Percentiles rank a stretch among this genome's conserved stretches.
These are phyloP conservation scores for Rhynchospora breviuscula DNA, from an alignment of 176 grass and related monocot genomes.

Conservation along the genomic window DNA sequence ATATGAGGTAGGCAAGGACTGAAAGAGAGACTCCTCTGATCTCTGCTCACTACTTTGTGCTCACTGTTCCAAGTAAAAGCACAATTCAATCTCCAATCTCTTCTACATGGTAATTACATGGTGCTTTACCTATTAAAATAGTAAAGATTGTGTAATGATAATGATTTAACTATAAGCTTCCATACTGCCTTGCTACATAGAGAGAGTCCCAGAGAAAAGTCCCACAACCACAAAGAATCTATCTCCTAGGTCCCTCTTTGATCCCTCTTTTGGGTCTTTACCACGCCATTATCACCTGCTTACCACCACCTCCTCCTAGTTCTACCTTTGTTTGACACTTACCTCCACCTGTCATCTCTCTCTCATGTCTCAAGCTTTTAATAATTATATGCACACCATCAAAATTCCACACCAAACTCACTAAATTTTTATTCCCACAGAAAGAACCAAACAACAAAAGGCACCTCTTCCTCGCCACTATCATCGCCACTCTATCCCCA, in stretches of 20 bases:
- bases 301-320: not conserved
- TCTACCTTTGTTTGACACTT: not conserved
- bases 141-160: too few relatives aligned
- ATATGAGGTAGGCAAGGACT: not conserved
- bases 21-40: not conserved
- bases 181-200: not conserved
- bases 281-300: slow-evolving; percentile 22
- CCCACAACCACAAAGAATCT: not conserved
- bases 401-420: slow-evolving; percentile 21
- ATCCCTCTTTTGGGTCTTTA: not conserved
- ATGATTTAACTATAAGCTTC: not conserved
- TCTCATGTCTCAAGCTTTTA: slow-evolving; percentile 8
- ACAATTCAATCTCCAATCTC: not conserved
- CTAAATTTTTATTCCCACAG: slow-evolving; percentile 10
- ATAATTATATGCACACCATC: slow-evolving; percentile 12
- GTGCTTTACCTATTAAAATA: not conserved
- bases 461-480: slow-evolving; percentile 11
- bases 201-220: not conserved
- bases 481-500: not conserved
- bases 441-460: slow-evolving; percentile 28
- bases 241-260: not conserved
- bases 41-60: not conserved
- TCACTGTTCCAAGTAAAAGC: not conserved
- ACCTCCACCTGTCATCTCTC: not conserved
- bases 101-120: not conserved